Evolutionary conservation across 2,329 filamentous ascomycete genomes (phyloP).

Genomic region (Hymenoscyphus fructigenus): DNA sequence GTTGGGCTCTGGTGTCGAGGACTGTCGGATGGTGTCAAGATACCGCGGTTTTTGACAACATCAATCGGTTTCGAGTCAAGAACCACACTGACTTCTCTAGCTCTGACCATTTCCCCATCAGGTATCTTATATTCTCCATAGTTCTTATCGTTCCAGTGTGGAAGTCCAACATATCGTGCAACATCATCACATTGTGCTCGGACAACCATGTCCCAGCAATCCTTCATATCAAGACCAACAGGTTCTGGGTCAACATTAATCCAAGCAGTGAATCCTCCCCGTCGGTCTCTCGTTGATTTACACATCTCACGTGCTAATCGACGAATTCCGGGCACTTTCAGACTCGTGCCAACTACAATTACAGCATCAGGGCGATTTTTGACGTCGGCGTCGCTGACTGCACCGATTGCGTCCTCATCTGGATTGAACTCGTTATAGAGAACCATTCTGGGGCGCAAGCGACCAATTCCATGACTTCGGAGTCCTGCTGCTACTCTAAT

Average conservation of each 20-base stretch:
- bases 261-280: slow-evolving; percentile 87
- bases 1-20: slow-evolving; percentile 46
- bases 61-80: slow-evolving; percentile 40
- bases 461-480: slow-evolving; percentile 89
- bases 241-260: slow-evolving; percentile 89
- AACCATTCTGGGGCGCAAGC: slow-evolving; percentile 87
- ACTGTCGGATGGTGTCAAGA: slow-evolving; percentile 58
- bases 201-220: slow-evolving; percentile 91
- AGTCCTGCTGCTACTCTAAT: slow-evolving; percentile 79
- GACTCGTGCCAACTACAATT: slow-evolving; percentile 89
- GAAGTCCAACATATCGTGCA: slow-evolving; percentile 67
- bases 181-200: slow-evolving; percentile 86
- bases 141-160: slow-evolving; percentile 58
- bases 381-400: slow-evolving; percentile 82
- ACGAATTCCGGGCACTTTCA: slow-evolving; percentile 92
- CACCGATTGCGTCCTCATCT: slow-evolving; percentile 93
- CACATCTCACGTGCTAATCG: slow-evolving; percentile 91
- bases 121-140: slow-evolving; percentile 49
- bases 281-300: slow-evolving; percentile 75
- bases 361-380: slow-evolving; percentile 85
- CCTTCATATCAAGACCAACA: slow-evolving; percentile 78
- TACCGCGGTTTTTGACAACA: slow-evolving; percentile 47
- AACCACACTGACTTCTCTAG: slow-evolving; percentile 44
- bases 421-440: slow-evolving; percentile 97
- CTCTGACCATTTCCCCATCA: slow-evolving; percentile 42